Evolutionary conservation across 2,329 filamentous ascomycete species (phyloP), one percentile per base, ranked within the genome.

Genomic region (Pseudofabraea citricarpa): DNA sequence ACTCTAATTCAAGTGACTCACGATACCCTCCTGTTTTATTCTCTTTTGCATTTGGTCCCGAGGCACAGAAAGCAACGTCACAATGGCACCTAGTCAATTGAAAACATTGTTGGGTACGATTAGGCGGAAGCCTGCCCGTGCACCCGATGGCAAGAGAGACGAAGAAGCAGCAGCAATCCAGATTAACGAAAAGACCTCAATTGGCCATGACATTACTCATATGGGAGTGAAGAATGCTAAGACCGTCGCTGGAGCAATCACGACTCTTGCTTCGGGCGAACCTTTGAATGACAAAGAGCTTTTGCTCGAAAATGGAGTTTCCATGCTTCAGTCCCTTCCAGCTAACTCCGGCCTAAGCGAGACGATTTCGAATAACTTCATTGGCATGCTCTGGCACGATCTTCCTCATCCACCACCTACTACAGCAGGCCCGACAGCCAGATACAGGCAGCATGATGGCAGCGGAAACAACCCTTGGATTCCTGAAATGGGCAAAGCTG

Each of bases 401-500:
- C 60, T 77, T 12, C 73, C 72, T 23, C 73, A 77, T 53, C 73
- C 73, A 10, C 60, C 70, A 5, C 62, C 65, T 2, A 71, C 70
- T 16, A 51, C 68, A 10, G 67, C 70, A 31, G 72, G 72, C 10
- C 72, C 72, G 5, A 61, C 64, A 6, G 54, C 65, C 10, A 63
- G 65, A 47, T 72, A 71, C 51, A 57, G 69, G 49, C 55, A 62
- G 47, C 64, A 69, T 46, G 70, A 73, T 48, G 70, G 70, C 5
- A 60, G 67, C 26, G 59, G 60, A 16, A 73, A 73, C 52, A 75
- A 72, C 48, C 69, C 66, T 5, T 72, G 69, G 65, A 52, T 62
- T 31, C 71, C 72, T 1, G 69, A 75, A 40, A 70, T 76, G 62
- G 73, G 73, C 49, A 74, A 73, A 52, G 73, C 73, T 12, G 72